Base-by-base conservation (phyloP, 306 rosid species). In the Cucumis hystrix region DNA sequence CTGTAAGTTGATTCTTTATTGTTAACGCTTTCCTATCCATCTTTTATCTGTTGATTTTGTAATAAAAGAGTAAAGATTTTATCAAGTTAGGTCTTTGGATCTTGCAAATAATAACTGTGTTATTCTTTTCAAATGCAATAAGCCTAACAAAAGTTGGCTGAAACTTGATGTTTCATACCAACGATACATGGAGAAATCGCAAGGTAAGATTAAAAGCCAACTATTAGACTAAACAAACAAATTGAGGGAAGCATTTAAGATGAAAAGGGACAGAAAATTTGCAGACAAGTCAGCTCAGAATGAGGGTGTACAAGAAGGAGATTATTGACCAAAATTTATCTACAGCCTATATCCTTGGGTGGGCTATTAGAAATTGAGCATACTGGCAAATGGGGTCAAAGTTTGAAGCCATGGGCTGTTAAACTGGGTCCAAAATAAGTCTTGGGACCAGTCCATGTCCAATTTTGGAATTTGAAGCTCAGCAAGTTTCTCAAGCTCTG, bases 331-430 rank as follows among this genome's bases (percentile, higher is more conserved):
- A 51, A 74, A 83, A 62, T 45, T 74, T 80, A 69, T 83, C 84
- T 78, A 80, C 86, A 83, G 1, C 4, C 16, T 55, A 66, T 39
- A 61, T 39, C 49, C 72, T 63, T 76, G 69, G 59, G 28, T 13
- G 70, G 61, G 21, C 21, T 25, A 61, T 18, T 81, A 85, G 69
- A 88, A 87, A 74, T 92, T 95, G 3, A 89, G 79, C 75, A 92
- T 69, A 80, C 83, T 87, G 76, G 95, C 80, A 71, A 73, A 81
- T 33, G 96, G 86, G 80, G 93, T 89, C 72, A 88, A 66, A 61
- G 67, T 86, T 72, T 87, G 97, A 1, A 91, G 85, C 99, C 97
- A 92, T 3, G 99, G 99, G 23, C 99, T 92, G 35, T 80, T 88
- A 59, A 92, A 62, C 9, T 89, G 93, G 40, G 92, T 78, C 95